These are phyloP conservation scores for Dryas alaskensis DNA, from an alignment of 306 rosid genomes.

Conservation along the genomic window DNA sequence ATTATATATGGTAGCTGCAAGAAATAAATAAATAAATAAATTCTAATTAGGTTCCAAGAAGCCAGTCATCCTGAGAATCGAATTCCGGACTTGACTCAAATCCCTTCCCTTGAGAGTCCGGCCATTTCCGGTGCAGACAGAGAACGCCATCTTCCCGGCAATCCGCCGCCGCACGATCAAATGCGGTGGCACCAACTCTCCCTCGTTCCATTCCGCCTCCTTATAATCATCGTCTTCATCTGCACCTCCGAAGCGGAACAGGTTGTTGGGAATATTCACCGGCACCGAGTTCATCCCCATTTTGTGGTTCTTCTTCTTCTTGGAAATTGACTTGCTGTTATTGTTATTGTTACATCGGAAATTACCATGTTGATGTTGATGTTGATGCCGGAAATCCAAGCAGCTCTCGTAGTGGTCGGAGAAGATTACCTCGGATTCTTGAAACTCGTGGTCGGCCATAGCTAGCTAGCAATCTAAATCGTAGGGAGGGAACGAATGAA, in stretches of 20 bases:
- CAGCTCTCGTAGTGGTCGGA: conserved; percentile 27
- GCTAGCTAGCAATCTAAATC: background rate
- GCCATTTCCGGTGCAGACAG: conserved; percentile 73
- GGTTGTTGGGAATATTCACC: conserved; percentile 48
- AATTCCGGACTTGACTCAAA: conserved; percentile 77
- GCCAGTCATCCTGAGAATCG: conserved; percentile 85
- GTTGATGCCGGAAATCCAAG: conserved; percentile 1
- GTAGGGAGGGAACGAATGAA: too few relatives aligned
- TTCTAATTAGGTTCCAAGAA: conserved; percentile 51
- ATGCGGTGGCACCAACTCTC: conserved; percentile 79
- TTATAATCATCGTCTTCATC: conserved; percentile 29
- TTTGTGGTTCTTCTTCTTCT: conserved; percentile 24
- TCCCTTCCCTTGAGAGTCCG: conserved; percentile 88
- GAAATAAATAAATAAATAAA: background rate
- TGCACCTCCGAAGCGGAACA: conserved; percentile 1
- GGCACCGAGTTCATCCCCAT: conserved; percentile 47
- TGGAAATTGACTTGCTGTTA: background rate
- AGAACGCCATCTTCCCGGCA: conserved; percentile 65
- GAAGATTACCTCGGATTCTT: conserved; percentile 74
- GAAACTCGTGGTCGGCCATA: conserved; percentile 50
- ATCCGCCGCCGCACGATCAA: conserved; percentile 52
- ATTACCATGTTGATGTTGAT: background rate
- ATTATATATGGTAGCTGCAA: too few relatives aligned
- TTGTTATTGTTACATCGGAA: too few relatives aligned
- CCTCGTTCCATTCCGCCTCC: conserved; percentile 38